These are phyloP conservation scores for Lumnitzera racemosa DNA, from an alignment of 345 rosid genomes.

Conservation along the genomic window DNA sequence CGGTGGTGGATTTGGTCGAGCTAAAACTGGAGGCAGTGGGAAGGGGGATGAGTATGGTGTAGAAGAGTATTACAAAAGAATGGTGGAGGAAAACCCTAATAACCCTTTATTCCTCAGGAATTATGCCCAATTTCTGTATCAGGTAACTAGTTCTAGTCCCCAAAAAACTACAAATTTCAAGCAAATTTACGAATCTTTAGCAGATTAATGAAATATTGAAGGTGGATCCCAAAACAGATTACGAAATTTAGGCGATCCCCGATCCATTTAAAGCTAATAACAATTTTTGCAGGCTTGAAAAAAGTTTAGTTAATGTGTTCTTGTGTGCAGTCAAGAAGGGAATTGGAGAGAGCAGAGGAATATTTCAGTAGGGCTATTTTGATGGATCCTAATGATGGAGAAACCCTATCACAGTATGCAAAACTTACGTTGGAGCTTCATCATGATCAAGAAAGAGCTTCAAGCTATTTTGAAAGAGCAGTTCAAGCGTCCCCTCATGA, in stretches of 20 bases:
- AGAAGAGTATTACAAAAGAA: slow-evolving; percentile 45
- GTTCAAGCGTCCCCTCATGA: slow-evolving; percentile 46
- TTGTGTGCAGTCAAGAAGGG: slow-evolving; percentile 29
- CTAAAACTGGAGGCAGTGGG: slow-evolving; percentile 22
- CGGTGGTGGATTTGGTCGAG: slow-evolving; percentile 16
- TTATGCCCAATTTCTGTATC: slow-evolving; percentile 49
- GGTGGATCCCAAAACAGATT: too few relatives aligned
- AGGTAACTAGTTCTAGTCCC: slow-evolving; percentile 19
- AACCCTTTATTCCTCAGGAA: slow-evolving; percentile 46
- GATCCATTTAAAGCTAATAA: background rate
- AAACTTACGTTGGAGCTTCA: slow-evolving; percentile 40
- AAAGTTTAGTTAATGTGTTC: background rate
- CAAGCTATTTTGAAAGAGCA: slow-evolving; percentile 36
- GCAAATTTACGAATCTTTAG: too few relatives aligned
- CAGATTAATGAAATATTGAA: too few relatives aligned
- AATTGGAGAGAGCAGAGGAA: slow-evolving; percentile 40
- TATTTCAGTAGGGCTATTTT: slow-evolving; percentile 44
- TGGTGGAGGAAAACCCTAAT: slow-evolving; percentile 50
- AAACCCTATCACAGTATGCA: slow-evolving; percentile 41
- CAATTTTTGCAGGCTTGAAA: background rate
- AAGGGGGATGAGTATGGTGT: slow-evolving; percentile 19
- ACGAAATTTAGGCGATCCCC: too few relatives aligned
- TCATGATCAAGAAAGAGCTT: slow-evolving; percentile 33
- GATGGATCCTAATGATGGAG: slow-evolving; percentile 50
- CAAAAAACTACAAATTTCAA: too few relatives aligned